Evolutionary conservation across 2,329 filamentous ascomycete species (phyloP).

Genomic region (Trichoderma lentiforme): DNA sequence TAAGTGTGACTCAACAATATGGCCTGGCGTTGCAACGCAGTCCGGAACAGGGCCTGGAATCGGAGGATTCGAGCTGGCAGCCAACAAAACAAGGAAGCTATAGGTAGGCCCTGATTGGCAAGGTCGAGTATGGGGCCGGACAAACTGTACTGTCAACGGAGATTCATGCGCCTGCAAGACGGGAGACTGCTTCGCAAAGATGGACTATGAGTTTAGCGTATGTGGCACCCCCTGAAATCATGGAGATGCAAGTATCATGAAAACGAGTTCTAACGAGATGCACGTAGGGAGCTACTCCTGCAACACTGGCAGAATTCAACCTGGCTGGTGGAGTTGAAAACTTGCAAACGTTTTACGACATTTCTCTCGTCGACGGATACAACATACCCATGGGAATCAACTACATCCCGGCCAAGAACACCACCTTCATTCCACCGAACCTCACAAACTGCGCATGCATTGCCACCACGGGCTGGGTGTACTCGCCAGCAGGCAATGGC

Average conservation of each 20-base stretch:
- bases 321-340: constrained; percentile 60
- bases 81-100: constrained; percentile 57
- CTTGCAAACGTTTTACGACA: constrained; percentile 75
- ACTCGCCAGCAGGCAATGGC: constrained; percentile 52
- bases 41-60: constrained; percentile 63
- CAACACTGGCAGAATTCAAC: constrained; percentile 78
- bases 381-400: constrained; percentile 68
- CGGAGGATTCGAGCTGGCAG: constrained; percentile 64
- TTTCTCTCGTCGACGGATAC: constrained; percentile 82
- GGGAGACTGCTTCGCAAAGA: constrained; percentile 69
- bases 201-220: constrained; percentile 69
- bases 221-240: constrained; percentile 29
- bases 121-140: constrained; percentile 77
- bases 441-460: constrained; percentile 75
- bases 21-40: constrained; percentile 73
- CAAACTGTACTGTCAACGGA: constrained; percentile 74
- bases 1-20: constrained; percentile 66
- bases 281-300: constrained; percentile 64
- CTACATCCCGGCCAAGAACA: constrained; percentile 59
- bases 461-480: constrained; percentile 62
- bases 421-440: constrained; percentile 68
- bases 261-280: not conserved
- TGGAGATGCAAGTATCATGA: not conserved
- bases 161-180: constrained; percentile 68
- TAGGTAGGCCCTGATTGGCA: constrained; percentile 73